Evolutionary conservation across 306 rosid genomes (phyloP), one percentile per base, ranked within the genome.

Genomic region (Crataegus laevigata): DNA sequence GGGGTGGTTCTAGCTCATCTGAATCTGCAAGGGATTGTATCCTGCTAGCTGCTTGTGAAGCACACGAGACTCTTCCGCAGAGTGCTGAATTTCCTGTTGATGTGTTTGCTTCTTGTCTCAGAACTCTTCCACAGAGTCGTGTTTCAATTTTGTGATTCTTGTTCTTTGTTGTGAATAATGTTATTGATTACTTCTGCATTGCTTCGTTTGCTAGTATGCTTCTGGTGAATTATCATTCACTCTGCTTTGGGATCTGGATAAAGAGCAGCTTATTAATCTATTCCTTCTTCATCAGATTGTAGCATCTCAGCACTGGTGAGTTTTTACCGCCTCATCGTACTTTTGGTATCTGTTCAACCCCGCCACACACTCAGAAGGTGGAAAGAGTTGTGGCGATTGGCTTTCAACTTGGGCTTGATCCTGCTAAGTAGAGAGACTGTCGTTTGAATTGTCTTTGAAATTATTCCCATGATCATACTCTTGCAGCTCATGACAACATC

Each of bases 1-100:
- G 87, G 88, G 80, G 78, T 85, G 84, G 92, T 72, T 77, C 96
- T 67, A 84, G 87, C 85, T 63, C 94, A 21, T 74, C 93, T 57
- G 97, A 93, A 74, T 74, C 96, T 70, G 42, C 93, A 63, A 89
- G 96, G 87, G 99, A 96, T 85, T 92, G 98, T 83, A 96, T 96
- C 79, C 82, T 96, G 77, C 99, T 96, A 83, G 99, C 98, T 5
- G 96, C 99, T 50, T 92, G 99, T 85, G 98, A 92, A 87, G 89
- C 96, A 43, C 97, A 96, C 3, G 99, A 96, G 79, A 92, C 97
- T 72, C 92, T 96, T 75, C 99, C 98, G 9, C 98, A 90, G 80
- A 96, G 97, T 90, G 92, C 89, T 76, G 99, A 96, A 81, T 96
- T 96, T 85, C 99, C 97, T 29, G 98, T 98, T 50, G 97, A 96